Conservation (phyloP, 2,329 filamentous ascomycete genomes). For the Pleomassaria siparia region DNA sequence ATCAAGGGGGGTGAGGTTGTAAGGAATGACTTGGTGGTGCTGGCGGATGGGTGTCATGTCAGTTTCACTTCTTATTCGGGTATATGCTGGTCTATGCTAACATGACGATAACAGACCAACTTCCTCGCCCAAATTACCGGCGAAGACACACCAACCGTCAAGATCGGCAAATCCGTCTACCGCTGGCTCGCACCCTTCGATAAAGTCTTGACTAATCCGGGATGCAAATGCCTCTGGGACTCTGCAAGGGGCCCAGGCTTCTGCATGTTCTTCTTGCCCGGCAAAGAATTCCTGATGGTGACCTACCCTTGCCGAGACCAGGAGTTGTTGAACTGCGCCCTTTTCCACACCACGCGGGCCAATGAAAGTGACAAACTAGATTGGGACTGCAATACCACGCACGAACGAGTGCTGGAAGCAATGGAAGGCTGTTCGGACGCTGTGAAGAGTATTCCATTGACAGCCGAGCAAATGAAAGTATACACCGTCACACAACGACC, state of each 20-base stretch:
- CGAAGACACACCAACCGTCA: conserved; percentile 10
- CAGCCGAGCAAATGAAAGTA: conserved; percentile 11
- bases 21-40: conserved; percentile 12
- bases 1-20: conserved; percentile 8
- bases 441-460: conserved; percentile 6
- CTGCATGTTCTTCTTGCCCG: conserved; percentile 4
- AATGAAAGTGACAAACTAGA: conserved; percentile 10
- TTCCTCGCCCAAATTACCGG: conserved; percentile 11
- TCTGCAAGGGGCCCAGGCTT: conserved; percentile 8
- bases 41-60: conserved; percentile 18
- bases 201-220: conserved; percentile 10
- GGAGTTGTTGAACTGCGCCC: conserved; percentile 14
- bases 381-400: conserved; percentile 11
- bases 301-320: conserved; percentile 16
- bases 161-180: conserved; percentile 15
- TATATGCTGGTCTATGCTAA: background rate
- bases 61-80: background rate
- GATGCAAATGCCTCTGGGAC: conserved; percentile 6
- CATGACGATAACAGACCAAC: conserved; percentile 1
- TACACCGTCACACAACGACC: conserved; percentile 17
- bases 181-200: conserved; percentile 15
- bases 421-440: conserved; percentile 8
- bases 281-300: conserved; percentile 8
- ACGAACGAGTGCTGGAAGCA: conserved; percentile 9
- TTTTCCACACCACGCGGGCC: conserved; percentile 16